Evolutionary conservation across 345 rosid species (phyloP).

Genomic region (Citrus cavaleriei): DNA sequence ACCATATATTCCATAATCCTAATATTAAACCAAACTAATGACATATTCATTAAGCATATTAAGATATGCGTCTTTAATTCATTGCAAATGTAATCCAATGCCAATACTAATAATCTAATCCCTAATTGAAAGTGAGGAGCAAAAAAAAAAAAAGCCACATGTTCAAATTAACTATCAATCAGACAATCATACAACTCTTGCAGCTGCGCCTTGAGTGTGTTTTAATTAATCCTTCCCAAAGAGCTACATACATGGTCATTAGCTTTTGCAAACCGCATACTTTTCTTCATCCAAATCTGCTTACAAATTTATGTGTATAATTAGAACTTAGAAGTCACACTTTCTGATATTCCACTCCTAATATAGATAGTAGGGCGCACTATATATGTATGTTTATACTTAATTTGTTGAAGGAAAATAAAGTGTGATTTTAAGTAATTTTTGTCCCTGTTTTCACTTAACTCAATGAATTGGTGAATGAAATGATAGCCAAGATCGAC

Average conservation of each 20-base stretch:
- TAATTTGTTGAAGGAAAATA: too few relatives aligned
- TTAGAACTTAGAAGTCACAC: neutral
- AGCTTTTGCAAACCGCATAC: too few relatives aligned
- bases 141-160: neutral
- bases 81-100: neutral
- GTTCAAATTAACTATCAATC: neutral
- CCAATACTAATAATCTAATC: neutral
- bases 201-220: too few relatives aligned
- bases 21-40: constrained; percentile 21
- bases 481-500: neutral
- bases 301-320: neutral
- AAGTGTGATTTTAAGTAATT: too few relatives aligned
- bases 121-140: neutral
- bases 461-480: neutral
- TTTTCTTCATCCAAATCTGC: neutral
- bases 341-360: too few relatives aligned
- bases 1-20: constrained; percentile 35
- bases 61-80: neutral
- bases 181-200: neutral
- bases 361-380: too few relatives aligned
- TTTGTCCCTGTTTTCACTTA: neutral
- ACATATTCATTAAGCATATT: constrained; percentile 12
- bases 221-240: too few relatives aligned
- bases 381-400: too few relatives aligned
- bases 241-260: too few relatives aligned